Evolutionary conservation across 164 flowering plant genomes (phyloP).

Genomic region (Protea cynaroides): DNA sequence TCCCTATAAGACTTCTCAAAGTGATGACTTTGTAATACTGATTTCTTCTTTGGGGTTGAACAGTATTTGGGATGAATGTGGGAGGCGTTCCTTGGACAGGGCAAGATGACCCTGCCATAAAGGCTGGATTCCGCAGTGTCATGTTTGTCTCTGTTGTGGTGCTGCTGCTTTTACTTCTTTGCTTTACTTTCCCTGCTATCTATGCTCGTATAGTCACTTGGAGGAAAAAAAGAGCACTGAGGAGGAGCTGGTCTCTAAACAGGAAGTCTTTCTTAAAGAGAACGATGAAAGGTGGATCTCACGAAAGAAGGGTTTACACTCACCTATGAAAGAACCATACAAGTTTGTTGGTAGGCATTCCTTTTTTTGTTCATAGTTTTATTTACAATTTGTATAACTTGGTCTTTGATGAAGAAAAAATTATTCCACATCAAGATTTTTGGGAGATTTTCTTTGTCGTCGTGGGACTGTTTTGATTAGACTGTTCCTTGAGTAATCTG

Average conservation of each 20-base stretch:
- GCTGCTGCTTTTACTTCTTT: slow-evolving; percentile 57
- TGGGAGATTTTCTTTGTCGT: neutral
- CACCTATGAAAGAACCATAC: slow-evolving; percentile 10
- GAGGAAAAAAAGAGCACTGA: slow-evolving; percentile 40
- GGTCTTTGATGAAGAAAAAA: neutral
- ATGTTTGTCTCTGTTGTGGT: slow-evolving; percentile 53
- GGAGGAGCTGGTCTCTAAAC: slow-evolving; percentile 69
- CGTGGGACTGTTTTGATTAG: neutral
- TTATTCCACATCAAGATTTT: neutral
- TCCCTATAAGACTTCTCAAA: neutral
- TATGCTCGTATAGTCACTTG: slow-evolving; percentile 51
- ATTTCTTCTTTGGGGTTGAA: neutral
- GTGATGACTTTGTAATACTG: neutral
- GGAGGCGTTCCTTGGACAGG: slow-evolving; percentile 99
- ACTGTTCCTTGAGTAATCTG: neutral
- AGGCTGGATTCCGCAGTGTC: slow-evolving; percentile 81
- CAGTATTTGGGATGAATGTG: slow-evolving; percentile 99
- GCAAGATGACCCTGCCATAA: slow-evolving; percentile 48
- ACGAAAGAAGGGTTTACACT: slow-evolving; percentile 52
- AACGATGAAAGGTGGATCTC: slow-evolving; percentile 25
- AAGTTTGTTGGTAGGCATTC: neutral
- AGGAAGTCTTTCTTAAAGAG: slow-evolving; percentile 62
- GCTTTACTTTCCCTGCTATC: slow-evolving; percentile 61
- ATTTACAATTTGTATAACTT: neutral
- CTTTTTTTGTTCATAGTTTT: neutral